A percentile compares a stretch with the other conserved stretches of the same genome.
These are phyloP conservation scores for Hypoxylon rubiginosum DNA, from an alignment of 2,329 filamentous ascomycete genomes.

Conservation along the genomic window DNA sequence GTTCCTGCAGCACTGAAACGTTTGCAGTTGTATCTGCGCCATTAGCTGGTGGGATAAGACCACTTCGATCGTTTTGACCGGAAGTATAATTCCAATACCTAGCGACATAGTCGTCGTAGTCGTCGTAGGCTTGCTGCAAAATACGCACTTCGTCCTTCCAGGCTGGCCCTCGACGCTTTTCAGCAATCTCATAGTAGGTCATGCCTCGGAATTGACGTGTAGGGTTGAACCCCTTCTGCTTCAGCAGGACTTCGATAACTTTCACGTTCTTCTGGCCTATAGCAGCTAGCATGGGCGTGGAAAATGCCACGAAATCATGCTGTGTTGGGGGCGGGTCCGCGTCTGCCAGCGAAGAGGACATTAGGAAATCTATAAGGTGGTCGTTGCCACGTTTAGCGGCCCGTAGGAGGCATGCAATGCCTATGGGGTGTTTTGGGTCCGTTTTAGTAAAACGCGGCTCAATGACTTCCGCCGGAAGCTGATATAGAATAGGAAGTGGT, in stretches of 20 bases:
- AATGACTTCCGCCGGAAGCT: neutral
- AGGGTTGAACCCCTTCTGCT: neutral
- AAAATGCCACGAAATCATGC: neutral
- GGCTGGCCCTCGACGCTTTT: neutral
- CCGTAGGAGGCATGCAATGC: neutral
- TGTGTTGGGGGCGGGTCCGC: neutral
- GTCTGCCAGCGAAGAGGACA: neutral
- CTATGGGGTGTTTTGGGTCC: neutral
- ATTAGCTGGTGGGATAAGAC: too few relatives aligned
- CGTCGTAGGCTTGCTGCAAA: neutral
- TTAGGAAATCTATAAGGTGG: neutral
- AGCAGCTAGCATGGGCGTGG: neutral
- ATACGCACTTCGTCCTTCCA: conserved; percentile 1
- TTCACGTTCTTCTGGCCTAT: neutral
- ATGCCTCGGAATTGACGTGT: neutral
- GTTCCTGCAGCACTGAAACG: too few relatives aligned
- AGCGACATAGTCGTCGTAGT: neutral
- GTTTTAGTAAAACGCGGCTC: neutral
- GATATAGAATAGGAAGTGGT: neutral
- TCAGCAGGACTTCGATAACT: conserved; percentile 2
- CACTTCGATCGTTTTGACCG: too few relatives aligned
- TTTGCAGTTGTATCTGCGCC: too few relatives aligned
- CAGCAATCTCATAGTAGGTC: neutral
- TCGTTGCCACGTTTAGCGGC: neutral
- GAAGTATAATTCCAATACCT: too few relatives aligned